Evolutionary conservation across 2,329 filamentous ascomycete genomes (phyloP).

Genomic region (Davidsoniella eucalypti): DNA sequence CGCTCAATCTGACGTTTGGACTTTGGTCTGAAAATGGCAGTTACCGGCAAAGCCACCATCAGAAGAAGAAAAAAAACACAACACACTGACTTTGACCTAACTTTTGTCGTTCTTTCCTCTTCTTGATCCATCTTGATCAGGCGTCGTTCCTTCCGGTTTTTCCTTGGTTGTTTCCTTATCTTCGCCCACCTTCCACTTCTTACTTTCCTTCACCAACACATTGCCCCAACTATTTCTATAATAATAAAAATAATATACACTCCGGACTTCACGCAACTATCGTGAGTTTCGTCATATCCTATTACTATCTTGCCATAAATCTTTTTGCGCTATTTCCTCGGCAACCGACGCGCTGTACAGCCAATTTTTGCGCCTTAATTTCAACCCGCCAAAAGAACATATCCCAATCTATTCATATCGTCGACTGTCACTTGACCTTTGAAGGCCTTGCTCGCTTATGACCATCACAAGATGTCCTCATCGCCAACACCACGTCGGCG

Average conservation of each 20-base stretch:
- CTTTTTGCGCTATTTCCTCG: too few species aligned
- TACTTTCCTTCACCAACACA: not conserved
- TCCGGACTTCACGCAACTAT: too few species aligned
- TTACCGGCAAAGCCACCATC: too few species aligned
- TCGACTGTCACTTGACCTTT: not conserved
- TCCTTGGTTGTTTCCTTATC: not conserved
- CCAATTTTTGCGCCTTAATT: too few species aligned
- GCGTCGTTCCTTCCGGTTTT: not conserved
- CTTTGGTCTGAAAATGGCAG: not conserved
- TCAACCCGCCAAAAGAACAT: not conserved
- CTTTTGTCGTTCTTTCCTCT: not conserved
- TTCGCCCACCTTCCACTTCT: not conserved
- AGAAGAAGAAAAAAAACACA: too few species aligned
- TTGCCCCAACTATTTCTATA: too few species aligned
- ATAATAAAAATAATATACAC: too few species aligned
- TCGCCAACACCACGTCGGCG: conserved; percentile 2
- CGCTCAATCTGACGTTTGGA: too few species aligned
- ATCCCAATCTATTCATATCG: not conserved
- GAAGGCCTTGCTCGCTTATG: too few species aligned
- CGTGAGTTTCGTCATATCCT: too few species aligned
- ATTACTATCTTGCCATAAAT: too few species aligned
- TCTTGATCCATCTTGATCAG: not conserved
- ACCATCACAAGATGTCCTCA: not conserved
- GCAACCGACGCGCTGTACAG: too few species aligned
- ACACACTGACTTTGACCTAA: not conserved